phyloP scores from a whole-genome alignment of 2,329 filamentous ascomycete species.

The Cladophialophora immunda region DNA sequence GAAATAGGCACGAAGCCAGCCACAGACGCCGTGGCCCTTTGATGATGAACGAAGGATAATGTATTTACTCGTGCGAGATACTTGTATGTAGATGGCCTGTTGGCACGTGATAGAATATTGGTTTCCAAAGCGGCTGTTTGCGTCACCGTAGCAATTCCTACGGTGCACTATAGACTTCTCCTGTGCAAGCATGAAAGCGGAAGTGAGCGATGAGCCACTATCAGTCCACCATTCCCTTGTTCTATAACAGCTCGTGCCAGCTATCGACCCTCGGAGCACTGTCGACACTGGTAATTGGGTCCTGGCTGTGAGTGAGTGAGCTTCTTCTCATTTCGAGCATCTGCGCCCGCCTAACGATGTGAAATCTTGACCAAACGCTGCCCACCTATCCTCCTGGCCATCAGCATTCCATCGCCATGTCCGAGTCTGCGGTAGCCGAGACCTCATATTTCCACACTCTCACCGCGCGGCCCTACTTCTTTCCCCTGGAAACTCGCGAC shows the following conservation, averaged over 20 bases:
- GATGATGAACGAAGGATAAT: too few species aligned
- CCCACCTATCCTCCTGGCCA: background rate
- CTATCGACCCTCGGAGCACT: background rate
- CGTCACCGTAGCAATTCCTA: background rate
- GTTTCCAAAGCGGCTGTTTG: background rate
- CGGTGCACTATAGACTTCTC: background rate
- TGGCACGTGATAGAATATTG: background rate
- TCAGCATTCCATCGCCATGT: conserved; percentile 8
- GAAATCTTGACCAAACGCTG: background rate
- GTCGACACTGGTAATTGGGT: background rate
- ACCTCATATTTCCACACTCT: conserved; percentile 28
- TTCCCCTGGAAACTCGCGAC: conserved; percentile 17
- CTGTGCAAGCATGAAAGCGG: background rate
- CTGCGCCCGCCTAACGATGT: background rate
- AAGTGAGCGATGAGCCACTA: background rate
- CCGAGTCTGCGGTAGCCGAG: conserved; percentile 22
- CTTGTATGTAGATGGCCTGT: background rate
- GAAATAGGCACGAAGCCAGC: background rate
- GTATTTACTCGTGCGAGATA: too few species aligned
- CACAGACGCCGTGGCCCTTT: background rate
- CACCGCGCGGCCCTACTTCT: conserved; percentile 27
- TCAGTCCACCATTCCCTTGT: background rate
- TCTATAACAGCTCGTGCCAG: background rate
- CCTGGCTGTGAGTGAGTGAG: background rate
- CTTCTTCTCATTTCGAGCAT: background rate